Base-by-base conservation (phyloP, 2,329 filamentous ascomycete species). In the Aspergillus alliaceus region DNA sequence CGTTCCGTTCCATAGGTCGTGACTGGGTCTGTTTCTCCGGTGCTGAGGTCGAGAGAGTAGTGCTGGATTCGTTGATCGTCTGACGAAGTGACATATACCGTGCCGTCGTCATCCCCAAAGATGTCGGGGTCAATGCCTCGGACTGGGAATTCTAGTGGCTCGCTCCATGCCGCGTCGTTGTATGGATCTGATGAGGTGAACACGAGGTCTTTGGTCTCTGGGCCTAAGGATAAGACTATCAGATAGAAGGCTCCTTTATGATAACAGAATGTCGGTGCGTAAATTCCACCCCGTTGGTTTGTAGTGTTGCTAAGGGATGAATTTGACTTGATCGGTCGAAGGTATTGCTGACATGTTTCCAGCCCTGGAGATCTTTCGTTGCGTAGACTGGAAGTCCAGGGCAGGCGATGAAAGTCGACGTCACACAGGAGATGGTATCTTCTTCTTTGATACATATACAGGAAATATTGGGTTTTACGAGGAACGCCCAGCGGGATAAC, bases 301-400 rank as follows among this genome's bases (percentile, higher is more conserved):
- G 52, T 52, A 59, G 39, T 18, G 20, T 54, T 18, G 22, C 62
- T 65, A n/a, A 72, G 66, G 7, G 65, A 65, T 5, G 75, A 0
- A 79, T 61, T 49, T 79, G 77, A 7, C 39, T 25, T 7, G 8
- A 64, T 64, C 12, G 70, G 64, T 39, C 73, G 64, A 59, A 55
- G 49, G 46, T 54, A 37, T 59, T 53, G 35, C 59, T 42, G 53
- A 39, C 22, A 4, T 35, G 47, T 15, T 42, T 42, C 51, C 52
- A 51, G 8, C 32, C 35, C 2, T 44, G 31, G 6, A 81, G 63
- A 59, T 81, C 77, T 47, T 72, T 75, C 57, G 73, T 77, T 6
- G 74, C 74, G 56, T 80, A 75, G 22, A 82, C 68, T 1, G 78
- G 78, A 1, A 80, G 67, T 0, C 78, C 78, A 0, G 79, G 79